Evolutionary conservation across 176 grass and related monocot species (phyloP).

Genomic region (Carex scoparia): DNA sequence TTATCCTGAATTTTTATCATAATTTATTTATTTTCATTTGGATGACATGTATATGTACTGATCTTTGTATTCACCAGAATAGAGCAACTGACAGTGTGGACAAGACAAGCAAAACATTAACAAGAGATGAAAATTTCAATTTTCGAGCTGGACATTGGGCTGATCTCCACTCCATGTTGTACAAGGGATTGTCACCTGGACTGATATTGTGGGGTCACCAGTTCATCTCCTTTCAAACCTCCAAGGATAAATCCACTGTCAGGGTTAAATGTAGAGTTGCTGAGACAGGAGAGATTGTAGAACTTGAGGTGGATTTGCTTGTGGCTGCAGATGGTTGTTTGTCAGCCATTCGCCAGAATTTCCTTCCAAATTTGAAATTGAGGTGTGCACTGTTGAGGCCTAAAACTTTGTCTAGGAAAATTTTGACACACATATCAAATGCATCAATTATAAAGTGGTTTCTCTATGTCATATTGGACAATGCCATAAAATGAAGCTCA

Average conservation of each 20-base stretch:
- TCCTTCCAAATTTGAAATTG: conserved; percentile 65
- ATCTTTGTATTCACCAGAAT: conserved; percentile 40
- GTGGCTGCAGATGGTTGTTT: conserved; percentile 69
- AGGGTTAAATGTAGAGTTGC: conserved; percentile 39
- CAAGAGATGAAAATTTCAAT: conserved; percentile 54
- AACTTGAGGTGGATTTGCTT: conserved; percentile 55
- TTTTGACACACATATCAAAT: not conserved
- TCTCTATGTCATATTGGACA: not conserved
- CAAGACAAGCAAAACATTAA: conserved; percentile 55
- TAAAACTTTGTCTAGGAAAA: not conserved
- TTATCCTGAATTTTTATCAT: not conserved
- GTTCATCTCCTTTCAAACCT: conserved; percentile 56
- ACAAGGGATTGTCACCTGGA: conserved; percentile 44
- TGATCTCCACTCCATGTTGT: conserved; percentile 60
- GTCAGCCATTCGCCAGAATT: conserved; percentile 55
- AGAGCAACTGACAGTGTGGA: conserved; percentile 48
- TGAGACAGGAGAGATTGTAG: conserved; percentile 40
- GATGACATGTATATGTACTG: not conserved
- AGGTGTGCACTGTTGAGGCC: conserved; percentile 29
- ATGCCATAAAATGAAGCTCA: not conserved
- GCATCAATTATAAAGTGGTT: not conserved
- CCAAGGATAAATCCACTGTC: conserved; percentile 28
- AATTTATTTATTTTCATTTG: not conserved
- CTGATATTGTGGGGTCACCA: conserved; percentile 68
- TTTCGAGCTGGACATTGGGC: conserved; percentile 78